Conservation (phyloP, 495 filamentous ascomycete genomes). For the Penicillium ochrochloron region DNA sequence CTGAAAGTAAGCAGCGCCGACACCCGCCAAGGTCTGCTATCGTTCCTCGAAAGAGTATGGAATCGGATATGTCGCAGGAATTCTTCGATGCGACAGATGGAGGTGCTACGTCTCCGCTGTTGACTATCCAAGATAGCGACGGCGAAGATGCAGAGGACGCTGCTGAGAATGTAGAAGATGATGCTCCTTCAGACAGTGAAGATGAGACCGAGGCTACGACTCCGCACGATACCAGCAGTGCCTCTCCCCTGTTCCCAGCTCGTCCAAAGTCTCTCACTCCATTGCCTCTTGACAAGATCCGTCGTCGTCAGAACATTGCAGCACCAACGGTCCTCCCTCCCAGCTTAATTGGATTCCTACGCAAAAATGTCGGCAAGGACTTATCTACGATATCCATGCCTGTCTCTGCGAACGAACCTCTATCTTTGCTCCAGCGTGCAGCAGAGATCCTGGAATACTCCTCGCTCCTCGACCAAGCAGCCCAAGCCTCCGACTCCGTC, state of each 20-base stretch:
- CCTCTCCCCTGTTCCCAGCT: conserved; percentile 66
- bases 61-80: conserved; percentile 81
- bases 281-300: conserved; percentile 69
- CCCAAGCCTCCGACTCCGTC: conserved; percentile 56
- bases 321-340: conserved; percentile 78
- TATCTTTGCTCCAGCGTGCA: conserved; percentile 82
- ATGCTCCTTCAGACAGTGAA: conserved; percentile 55
- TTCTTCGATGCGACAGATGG: conserved; percentile 92
- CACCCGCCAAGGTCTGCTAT: conserved; percentile 54
- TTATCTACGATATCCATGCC: conserved; percentile 96
- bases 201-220: conserved; percentile 54
- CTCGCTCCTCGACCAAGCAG: conserved; percentile 75
- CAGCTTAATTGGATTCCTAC: conserved; percentile 88
- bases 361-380: conserved; percentile 98
- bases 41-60: conserved; percentile 73
- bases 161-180: conserved; percentile 42
- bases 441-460: conserved; percentile 92
- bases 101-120: conserved; percentile 65
- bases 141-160: conserved; percentile 47
- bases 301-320: conserved; percentile 71
- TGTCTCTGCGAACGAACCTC: conserved; percentile 92
- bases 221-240: conserved; percentile 44
- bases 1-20: conserved; percentile 78
- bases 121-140: conserved; percentile 72
- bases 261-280: conserved; percentile 77